Evolutionary conservation across 164 flowering plant genomes (phyloP), one percentile per base, ranked within the genome.

Genomic region (Houttuynia cordata): DNA sequence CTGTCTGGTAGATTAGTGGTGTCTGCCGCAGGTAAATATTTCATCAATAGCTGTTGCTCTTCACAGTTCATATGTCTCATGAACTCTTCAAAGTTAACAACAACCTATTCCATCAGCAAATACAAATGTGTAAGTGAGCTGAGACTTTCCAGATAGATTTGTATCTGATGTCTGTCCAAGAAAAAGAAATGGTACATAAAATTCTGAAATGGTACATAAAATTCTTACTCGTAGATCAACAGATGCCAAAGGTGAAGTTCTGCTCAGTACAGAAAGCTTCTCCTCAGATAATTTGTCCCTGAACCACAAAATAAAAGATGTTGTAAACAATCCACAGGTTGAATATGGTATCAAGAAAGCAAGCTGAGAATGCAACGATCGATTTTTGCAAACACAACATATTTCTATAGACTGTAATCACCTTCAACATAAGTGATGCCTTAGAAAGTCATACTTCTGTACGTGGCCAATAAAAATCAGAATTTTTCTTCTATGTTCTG

Each of bases 151-250:
- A 7, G 14, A 45, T 2, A 45, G 17, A 45, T 17, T 45, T 45
- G 14, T 4, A 17, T 45, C 14, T 0, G 8, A 12, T 8, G 49
- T 45, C 0, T 14, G 17, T 17, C 49, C 14, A 45, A 7, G n/a
- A n/a, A n/a, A n/a, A n/a, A n/a, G n/a, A n/a, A n/a, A n/a, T n/a
- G n/a, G n/a, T n/a, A n/a, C n/a, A n/a, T n/a, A n/a, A n/a, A n/a
- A n/a, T n/a, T n/a, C n/a, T n/a, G n/a, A 45, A 45, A 12, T 12
- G 49, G 49, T 45, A 45, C 14, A 45, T 45, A 20, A 37, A 59
- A 57, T 61, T 22, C 89, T 80, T 75, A 91, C 99, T 66, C 73
- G 79, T 49, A 94, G 69, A 71, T 91, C 90, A 67, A 94, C 63
- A 66, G 57, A 52, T 63, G 77, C 57, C 47, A 93, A 68, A 15